Evolutionary conservation across 2,329 filamentous ascomycete genomes (phyloP).

Genomic region (Chaetomiaceae sp.): DNA sequence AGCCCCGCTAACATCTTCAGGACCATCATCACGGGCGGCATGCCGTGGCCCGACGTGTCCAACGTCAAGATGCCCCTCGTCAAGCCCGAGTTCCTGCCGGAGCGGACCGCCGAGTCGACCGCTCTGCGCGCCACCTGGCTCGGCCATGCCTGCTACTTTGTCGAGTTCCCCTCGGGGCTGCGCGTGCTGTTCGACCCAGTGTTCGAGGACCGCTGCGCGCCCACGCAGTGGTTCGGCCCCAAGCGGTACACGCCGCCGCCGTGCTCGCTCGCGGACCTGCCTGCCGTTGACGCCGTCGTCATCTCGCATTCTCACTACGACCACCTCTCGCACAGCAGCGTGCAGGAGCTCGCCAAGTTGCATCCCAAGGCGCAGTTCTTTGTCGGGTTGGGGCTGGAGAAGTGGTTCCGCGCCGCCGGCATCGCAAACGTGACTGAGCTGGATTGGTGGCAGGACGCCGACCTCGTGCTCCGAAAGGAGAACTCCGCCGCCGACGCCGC

Average conservation of each 20-base stretch:
- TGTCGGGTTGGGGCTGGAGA: conserved; percentile 74
- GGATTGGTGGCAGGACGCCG: conserved; percentile 89
- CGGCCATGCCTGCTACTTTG: conserved; percentile 88
- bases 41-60: conserved; percentile 54
- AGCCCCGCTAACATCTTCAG: conserved; percentile 7
- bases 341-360: conserved; percentile 63
- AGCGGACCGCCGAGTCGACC: conserved; percentile 48
- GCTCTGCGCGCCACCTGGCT: conserved; percentile 83
- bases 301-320: conserved; percentile 94
- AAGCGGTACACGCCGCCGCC: conserved; percentile 75
- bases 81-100: conserved; percentile 62
- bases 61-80: conserved; percentile 63
- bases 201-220: conserved; percentile 82
- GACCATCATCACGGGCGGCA: conserved; percentile 31
- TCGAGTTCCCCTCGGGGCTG: conserved; percentile 82
- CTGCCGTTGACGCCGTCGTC: conserved; percentile 68
- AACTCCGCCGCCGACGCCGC: too few species aligned
- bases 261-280: conserved; percentile 73
- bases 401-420: conserved; percentile 71
- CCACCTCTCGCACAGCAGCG: conserved; percentile 74
- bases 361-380: conserved; percentile 84
- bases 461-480: conserved; percentile 54
- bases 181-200: conserved; percentile 92
- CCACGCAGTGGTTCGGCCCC: conserved; percentile 64
- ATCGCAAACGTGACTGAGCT: conserved; percentile 78